Evolutionary conservation across 2,329 filamentous ascomycete genomes (phyloP).

Genomic region (Elsinoe necatrix): DNA sequence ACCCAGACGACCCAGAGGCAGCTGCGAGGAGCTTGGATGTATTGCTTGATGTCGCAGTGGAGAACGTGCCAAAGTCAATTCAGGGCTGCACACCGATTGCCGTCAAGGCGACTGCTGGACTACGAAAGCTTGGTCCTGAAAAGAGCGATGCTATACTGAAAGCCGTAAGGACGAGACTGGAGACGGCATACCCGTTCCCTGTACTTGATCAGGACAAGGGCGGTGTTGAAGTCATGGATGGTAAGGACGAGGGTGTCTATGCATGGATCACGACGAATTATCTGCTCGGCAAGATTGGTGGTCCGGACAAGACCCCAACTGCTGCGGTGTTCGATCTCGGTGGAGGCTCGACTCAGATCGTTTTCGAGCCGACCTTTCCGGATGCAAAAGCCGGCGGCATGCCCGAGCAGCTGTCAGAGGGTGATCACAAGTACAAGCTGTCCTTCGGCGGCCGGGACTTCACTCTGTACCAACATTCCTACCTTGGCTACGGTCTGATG

Average conservation of each 20-base stretch:
- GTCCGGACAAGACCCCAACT: constrained; percentile 79
- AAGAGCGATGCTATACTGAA: constrained; percentile 76
- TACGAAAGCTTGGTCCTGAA: constrained; percentile 75
- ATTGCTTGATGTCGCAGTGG: constrained; percentile 77
- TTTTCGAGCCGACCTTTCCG: constrained; percentile 93
- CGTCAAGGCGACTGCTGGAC: constrained; percentile 94
- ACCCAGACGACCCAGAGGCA: constrained; percentile 72
- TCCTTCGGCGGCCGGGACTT: constrained; percentile 86
- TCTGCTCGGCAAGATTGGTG: constrained; percentile 92
- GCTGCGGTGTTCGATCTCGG: constrained; percentile 94
- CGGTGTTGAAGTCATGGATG: constrained; percentile 95
- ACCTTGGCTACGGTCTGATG: constrained; percentile 95
- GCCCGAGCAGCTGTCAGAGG: constrained; percentile 74
- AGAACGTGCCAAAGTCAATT: constrained; percentile 75
- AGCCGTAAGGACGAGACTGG: constrained; percentile 73
- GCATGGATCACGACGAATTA: constrained; percentile 99
- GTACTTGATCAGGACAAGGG: constrained; percentile 77
- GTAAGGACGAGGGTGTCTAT: constrained; percentile 92
- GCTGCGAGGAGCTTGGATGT: constrained; percentile 85
- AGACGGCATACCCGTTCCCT: constrained; percentile 88
- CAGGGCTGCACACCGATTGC: constrained; percentile 89
- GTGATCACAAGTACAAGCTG: constrained; percentile 92
- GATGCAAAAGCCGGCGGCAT: constrained; percentile 64
- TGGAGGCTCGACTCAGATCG: constrained; percentile 95
- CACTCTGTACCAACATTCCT: constrained; percentile 93